These are phyloP conservation scores for Davidsoniella neocaledoniae DNA, from an alignment of 2,329 filamentous ascomycete genomes.

Conservation along the genomic window DNA sequence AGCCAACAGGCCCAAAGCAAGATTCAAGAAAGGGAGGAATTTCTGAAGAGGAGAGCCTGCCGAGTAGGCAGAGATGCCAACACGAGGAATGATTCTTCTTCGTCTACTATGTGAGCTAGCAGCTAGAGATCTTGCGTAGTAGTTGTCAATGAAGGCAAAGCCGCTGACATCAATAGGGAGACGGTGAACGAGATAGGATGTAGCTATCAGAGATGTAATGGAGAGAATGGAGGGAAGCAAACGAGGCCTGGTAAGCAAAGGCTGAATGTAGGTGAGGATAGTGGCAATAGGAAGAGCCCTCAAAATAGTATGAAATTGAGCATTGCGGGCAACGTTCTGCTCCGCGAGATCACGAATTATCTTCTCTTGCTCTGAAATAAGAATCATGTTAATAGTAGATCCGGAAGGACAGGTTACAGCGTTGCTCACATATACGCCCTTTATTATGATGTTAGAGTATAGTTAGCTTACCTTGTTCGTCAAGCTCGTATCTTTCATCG, in stretches of 20 bases:
- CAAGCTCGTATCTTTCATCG: slow-evolving; percentile 44
- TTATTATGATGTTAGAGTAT: neutral
- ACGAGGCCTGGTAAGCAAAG: slow-evolving; percentile 21
- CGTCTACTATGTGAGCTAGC: slow-evolving; percentile 13
- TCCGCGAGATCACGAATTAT: slow-evolving; percentile 38
- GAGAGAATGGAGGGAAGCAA: slow-evolving; percentile 31
- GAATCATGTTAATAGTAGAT: neutral
- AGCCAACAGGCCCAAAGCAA: slow-evolving; percentile 36
- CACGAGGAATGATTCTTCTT: slow-evolving; percentile 11
- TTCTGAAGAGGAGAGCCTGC: slow-evolving; percentile 31
- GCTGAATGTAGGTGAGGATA: slow-evolving; percentile 36
- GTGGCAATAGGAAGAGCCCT: slow-evolving; percentile 42
- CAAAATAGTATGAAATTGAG: slow-evolving; percentile 40
- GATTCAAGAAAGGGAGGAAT: slow-evolving; percentile 45
- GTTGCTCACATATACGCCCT: neutral
- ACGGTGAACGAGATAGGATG: slow-evolving; percentile 41
- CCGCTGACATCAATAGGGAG: slow-evolving; percentile 39
- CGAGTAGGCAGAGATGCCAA: slow-evolving; percentile 2
- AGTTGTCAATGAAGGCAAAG: slow-evolving; percentile 31
- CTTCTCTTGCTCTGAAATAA: slow-evolving; percentile 41
- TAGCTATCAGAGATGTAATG: slow-evolving; percentile 45
- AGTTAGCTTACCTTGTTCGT: slow-evolving; percentile 48
- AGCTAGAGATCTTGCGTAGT: slow-evolving; percentile 16
- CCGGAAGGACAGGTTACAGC: neutral
- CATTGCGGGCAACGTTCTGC: slow-evolving; percentile 41